These are phyloP conservation scores for Aspergillus tanneri DNA, from an alignment of 2,329 filamentous ascomycete genomes.

Conservation along the genomic window DNA sequence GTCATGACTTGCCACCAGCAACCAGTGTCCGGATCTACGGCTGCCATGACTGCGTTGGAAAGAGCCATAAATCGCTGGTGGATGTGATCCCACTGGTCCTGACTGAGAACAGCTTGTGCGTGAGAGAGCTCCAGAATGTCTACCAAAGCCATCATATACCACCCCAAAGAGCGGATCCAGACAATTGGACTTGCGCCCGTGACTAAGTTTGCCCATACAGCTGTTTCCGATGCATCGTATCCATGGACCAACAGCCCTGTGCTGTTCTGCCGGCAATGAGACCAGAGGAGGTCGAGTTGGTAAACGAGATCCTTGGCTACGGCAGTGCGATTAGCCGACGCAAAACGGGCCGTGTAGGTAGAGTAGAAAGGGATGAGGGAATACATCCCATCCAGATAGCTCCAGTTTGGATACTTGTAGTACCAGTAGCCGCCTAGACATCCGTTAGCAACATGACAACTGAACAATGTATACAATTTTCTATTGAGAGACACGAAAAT, in stretches of 20 bases:
- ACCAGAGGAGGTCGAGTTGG: constrained; percentile 50
- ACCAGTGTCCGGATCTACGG: constrained; percentile 45
- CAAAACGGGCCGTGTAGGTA: constrained; percentile 29
- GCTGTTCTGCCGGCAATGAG: constrained; percentile 41
- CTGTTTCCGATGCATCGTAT: constrained; percentile 52
- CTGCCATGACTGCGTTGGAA: constrained; percentile 43
- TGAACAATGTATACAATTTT: too few species aligned
- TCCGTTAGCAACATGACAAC: not conserved
- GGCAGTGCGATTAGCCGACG: constrained; percentile 39
- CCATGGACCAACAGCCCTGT: constrained; percentile 54
- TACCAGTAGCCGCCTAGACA: constrained; percentile 22
- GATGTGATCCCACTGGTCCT: too few species aligned
- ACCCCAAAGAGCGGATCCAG: constrained; percentile 56
- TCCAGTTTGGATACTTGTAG: constrained; percentile 50
- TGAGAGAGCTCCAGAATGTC: constrained; percentile 53
- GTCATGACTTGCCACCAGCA: constrained; percentile 62
- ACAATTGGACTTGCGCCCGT: constrained; percentile 55
- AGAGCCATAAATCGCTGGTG: constrained; percentile 44
- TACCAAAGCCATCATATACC: constrained; percentile 55
- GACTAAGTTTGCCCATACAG: constrained; percentile 52
- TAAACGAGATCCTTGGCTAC: constrained; percentile 46
- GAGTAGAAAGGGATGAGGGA: constrained; percentile 30
- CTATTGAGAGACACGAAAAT: too few species aligned
- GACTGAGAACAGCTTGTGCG: too few species aligned
- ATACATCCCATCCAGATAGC: constrained; percentile 57